Base-by-base conservation (phyloP, 306 rosid genomes). In the Ammopiptanthus mongolicus region DNA sequence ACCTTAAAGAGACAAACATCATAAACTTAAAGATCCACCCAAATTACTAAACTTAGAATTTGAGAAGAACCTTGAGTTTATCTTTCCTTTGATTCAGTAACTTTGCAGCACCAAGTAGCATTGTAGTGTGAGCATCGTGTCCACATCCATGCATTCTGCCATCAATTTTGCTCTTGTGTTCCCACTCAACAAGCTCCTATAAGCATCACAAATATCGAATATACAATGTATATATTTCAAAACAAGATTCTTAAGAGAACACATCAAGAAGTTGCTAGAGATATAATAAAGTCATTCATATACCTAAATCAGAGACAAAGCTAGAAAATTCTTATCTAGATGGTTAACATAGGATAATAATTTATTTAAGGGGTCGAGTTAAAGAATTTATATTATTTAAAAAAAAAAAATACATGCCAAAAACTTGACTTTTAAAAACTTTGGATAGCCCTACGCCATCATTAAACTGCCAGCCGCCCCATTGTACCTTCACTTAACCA, bases 181-280 rank as follows among this genome's bases (percentile, higher is more conserved):
- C 88, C 93, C 97, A 88, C 46, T 88, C 90, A 76, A 80, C 94
- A 78, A 88, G 91, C 82, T 88, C 97, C 94, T 91, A 64, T 91
- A 69, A 82, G 11, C 50, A 64, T 60, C 29, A 56, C 74, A 70
- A 80, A 55, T 79, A 84, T 41, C 86, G 78, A 51, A 69, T 2
- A 23, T 51, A 62, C 42, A 1, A 47, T 29, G 33, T 9, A 22
- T 13, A 11, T 2, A 21, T 50, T 13, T 15, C 19, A 47, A 15
- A 33, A 65, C 83, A 22, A 17, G 28, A 75, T 78, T n/a, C 87
- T 84, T 1, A 23, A 48, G 29, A 4, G 44, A 65, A 64, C 33
- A 21, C 51, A 65, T 18, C 23, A 18, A 0, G 17, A 79, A 31
- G 13, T 44, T 44, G 50, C 11, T 3, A 11, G 2, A 41, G 47